Evolutionary conservation across 192 early-diverging fungal genomes (phyloP), one percentile per base, ranked within the genome.

Genomic region (Phlyctochytrium planicorne): DNA sequence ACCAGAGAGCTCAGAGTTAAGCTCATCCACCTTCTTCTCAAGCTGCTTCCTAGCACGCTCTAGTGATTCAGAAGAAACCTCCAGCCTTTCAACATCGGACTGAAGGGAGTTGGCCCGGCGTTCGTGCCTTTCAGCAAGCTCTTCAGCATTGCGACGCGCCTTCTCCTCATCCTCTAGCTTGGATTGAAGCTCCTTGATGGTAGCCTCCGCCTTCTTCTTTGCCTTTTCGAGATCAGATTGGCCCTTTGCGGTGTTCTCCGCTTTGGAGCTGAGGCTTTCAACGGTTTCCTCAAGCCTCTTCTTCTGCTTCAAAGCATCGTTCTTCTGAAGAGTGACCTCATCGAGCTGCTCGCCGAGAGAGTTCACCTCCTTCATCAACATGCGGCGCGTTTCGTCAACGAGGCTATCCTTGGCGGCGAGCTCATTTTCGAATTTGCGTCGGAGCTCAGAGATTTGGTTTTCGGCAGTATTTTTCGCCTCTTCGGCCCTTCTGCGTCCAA

Each of bases 381-480:
- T 82, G 37, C 88, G 87, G n/a, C 81, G 73, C 20, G 91, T 89
- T 66, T 95, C 92, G 24, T 88, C 82, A 78, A 90, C 76, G 35
- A 77, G 82, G 16, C 77, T 60, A 23, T 93, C 93, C 68, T 89
- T 91, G 33, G 77, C 81, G 0, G 63, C 60, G 12, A 78, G 50
- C 50, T 93, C 87, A 31, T 75, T 65, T 61, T 88, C 90, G 35
- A 81, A 62, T 47, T 83, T 84, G 53, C 82, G 83, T 53, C 90
- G 87, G 36, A 84, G 82, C 33, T 93, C 90, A 57, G 76, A 63
- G 50, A 92, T 73, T 76, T 92, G 90, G 10, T 79, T 80, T 66
- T 92, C 89, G 25, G 82, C 65, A 30, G 63, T 62, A 30, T 68
- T 72, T 53, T 85, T 85, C 64, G 83, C 77, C 20, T 90, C 84